Evolutionary conservation across 345 rosid genomes (phyloP).

Genomic region (Populus deltoides): DNA sequence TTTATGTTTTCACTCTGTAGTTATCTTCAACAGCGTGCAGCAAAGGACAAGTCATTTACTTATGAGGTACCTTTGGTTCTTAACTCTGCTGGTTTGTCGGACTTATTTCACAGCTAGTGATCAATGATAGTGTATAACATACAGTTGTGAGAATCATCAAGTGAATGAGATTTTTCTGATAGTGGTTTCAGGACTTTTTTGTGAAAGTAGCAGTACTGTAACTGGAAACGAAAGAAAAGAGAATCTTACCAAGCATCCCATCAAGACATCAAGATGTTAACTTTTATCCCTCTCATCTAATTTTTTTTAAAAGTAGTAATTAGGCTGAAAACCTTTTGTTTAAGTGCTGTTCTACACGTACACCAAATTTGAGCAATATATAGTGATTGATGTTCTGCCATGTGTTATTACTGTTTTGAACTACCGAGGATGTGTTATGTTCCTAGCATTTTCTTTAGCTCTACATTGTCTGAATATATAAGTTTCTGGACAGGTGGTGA

Average conservation of each 20-base stretch:
- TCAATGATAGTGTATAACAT: neutral
- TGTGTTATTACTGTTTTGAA: neutral
- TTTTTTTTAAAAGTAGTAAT: neutral
- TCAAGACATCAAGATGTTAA: neutral
- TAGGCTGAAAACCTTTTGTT: neutral
- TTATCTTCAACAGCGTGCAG: constrained; percentile 74
- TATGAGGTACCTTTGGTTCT: constrained; percentile 62
- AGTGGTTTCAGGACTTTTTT: neutral
- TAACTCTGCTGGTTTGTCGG: constrained; percentile 1
- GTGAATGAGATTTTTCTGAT: neutral
- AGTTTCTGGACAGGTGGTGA: constrained; percentile 55
- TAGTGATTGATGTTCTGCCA: neutral
- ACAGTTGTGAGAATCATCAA: neutral
- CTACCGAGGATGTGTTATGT: constrained; percentile 1
- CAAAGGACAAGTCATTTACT: constrained; percentile 77
- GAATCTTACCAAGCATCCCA: neutral
- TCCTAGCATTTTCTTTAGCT: neutral
- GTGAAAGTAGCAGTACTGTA: neutral
- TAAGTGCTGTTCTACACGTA: neutral
- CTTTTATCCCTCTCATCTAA: neutral
- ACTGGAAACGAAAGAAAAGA: neutral
- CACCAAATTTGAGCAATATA: neutral
- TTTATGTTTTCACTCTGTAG: constrained; percentile 44
- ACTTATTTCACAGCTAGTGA: neutral
- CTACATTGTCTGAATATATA: constrained; percentile 2